Evolutionary conservation across 2,329 filamentous ascomycete genomes (phyloP), one percentile per base, ranked within the genome.

Genomic region (Aspergillus novofumigatus): DNA sequence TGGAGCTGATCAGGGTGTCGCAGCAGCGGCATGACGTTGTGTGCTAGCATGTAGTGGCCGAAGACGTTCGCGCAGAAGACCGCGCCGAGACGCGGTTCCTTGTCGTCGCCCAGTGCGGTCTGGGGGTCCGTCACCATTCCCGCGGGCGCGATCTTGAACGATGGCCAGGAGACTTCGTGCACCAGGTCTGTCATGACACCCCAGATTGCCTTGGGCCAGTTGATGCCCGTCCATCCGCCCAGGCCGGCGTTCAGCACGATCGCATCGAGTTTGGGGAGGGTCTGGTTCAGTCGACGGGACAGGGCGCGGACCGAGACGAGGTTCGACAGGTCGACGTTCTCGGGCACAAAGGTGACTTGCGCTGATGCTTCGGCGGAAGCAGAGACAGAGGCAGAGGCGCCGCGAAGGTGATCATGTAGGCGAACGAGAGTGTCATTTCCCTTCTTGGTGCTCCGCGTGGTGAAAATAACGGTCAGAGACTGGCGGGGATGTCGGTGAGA

Each of bases 1-100:
- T 74, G 61, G 56, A 74, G 62, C 44, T 67, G 65, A 17, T 74
- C 67, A 17, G 68, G 69, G 52, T 84, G 78, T 66, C 78, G 77
- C 65, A 99, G 81, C 10, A 97, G 79, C 0, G 91, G 88, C 63
- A 89, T 82, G 10, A 97, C 81, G 68, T 88, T 86, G 72, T 96
- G 92, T 17, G 85, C 85, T 25, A 99, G 85, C 68, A 97, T 77
- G 72, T 99, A 97, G 77, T 99, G 94, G 0, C 94, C 94, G 70
- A 99, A 97, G 29, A 96, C 83, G 69, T 97, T 97, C 51, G 93
- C 88, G 71, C 88, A 89, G 72, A 97, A 99, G 20, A 96, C 86
- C 63, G 91, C 82, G 3, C 91, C 92, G 0, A 99, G 77, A 4
- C 79, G 76, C 0, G 88, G 86, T 57, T 86, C 83, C 17, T 76